Evolutionary conservation across 1,284 basidiomycete species (phyloP), one percentile per base, ranked within the genome.

Genomic region (Trichosporon faecale): DNA sequence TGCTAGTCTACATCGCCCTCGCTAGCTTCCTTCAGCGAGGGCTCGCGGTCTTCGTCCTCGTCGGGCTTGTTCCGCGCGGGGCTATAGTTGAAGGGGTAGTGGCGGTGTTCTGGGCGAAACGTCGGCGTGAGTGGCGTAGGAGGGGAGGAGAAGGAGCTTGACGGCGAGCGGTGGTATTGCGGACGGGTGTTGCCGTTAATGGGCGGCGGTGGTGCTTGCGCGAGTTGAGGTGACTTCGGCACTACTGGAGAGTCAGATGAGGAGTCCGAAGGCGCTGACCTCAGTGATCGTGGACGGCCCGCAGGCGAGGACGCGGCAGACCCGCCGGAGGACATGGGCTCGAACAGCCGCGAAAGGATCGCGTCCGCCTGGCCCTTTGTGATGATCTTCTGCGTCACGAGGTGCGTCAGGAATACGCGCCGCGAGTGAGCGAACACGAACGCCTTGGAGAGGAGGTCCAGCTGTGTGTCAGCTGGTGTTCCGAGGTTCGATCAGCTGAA

Each of bases 401-500:
- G 65, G 2, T n/a, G 11, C 2, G 3, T 25, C 29, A 66, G 61
- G 66, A 72, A 68, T 11, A 23, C 57, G 46, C 65, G 40, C 1
- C 71, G 64, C 14, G 68, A 67, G 0, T 46, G 18, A 1, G 57
- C 37, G 37, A 63, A 72, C 21, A 72, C 52, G 23, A 72, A 68
- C 12, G 67, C 61, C 33, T 67, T 67, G 5, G 65, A 37, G 37
- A 72, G 55, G 33, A 57, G 44, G 11, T 37, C 60, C 25, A 72
- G 71, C 71, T 72, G 55, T n/a, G 9, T 16, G 69, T 67, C 35
- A 52, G 21, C 49, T 33, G n/a, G n/a, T n/a, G n/a, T n/a, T 14
- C 9, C 2, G 5, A 46, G 27, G 18, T 9, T 5, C 11, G 2
- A 21, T 37, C 31, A 23, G 14, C 14, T 23, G n/a, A 0, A 61